Evolutionary conservation across 805 yeast species (phyloP).

Genomic region (Candida sanyiensis): DNA sequence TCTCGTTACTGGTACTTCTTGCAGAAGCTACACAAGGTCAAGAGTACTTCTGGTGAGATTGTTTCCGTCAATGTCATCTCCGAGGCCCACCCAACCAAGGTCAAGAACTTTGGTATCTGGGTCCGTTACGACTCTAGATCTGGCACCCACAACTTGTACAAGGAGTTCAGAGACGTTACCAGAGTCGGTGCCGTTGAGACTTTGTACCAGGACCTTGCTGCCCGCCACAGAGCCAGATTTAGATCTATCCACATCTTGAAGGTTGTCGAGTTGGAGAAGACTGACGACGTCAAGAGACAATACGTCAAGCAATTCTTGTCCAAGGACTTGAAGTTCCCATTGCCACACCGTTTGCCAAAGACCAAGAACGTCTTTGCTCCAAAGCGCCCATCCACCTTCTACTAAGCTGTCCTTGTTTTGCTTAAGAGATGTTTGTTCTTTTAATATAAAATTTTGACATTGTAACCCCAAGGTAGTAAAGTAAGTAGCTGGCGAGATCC

Average conservation of each 20-base stretch:
- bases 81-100: conserved; percentile 98
- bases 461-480: conserved; percentile 1
- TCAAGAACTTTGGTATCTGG: conserved; percentile 99
- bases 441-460: conserved; percentile 12
- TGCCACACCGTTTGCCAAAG: conserved; percentile 98
- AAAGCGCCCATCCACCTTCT: conserved; percentile 96
- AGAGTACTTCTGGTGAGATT: conserved; percentile 99
- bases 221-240: conserved; percentile 99
- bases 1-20: conserved; percentile 99
- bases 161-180: conserved; percentile 99
- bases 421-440: conserved; percentile 10
- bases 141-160: conserved; percentile 99
- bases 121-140: conserved; percentile 99
- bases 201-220: conserved; percentile 99
- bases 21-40: conserved; percentile 98
- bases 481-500: too few relatives aligned
- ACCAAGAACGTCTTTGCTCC: conserved; percentile 81
- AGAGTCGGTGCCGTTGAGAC: conserved; percentile 98
- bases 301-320: conserved; percentile 95
- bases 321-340: conserved; percentile 98
- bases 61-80: conserved; percentile 86
- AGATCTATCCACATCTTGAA: conserved; percentile 98
- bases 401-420: conserved; percentile 44
- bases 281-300: conserved; percentile 98
- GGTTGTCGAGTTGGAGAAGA: conserved; percentile 98